phyloP scores from a whole-genome alignment of 2,329 filamentous ascomycete genomes.

The Apiospora phragmitis region DNA sequence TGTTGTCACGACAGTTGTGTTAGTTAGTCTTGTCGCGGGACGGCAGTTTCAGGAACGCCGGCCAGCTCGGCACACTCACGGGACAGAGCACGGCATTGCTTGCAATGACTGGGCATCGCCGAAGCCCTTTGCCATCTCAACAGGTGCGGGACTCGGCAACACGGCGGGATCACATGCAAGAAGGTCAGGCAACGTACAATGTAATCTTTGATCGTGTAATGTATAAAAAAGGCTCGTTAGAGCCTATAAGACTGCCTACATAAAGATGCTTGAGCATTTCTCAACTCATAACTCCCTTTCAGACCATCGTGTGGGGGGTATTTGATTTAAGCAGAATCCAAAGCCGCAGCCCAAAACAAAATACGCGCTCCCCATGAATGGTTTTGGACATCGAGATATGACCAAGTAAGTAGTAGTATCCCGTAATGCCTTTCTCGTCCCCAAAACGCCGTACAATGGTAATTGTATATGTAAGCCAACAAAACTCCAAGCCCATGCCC shows the following conservation, averaged over 20 bases:
- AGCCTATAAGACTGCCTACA: neutral
- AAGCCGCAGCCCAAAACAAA: neutral
- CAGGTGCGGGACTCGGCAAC: neutral
- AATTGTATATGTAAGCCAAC: neutral
- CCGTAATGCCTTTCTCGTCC: neutral
- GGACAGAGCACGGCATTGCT: neutral
- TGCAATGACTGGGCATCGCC: neutral
- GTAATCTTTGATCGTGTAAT: neutral
- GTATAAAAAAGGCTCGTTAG: neutral
- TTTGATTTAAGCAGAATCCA: conserved; percentile 2
- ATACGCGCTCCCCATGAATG: neutral
- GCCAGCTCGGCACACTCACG: neutral
- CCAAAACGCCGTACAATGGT: conserved; percentile 7
- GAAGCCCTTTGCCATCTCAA: neutral
- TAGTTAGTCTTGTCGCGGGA: too few relatives aligned
- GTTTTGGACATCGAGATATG: neutral
- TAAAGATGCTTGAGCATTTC: neutral
- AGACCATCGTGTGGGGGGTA: conserved; percentile 8
- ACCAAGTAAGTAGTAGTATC: neutral
- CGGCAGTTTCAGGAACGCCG: too few relatives aligned
- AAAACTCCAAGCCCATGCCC: conserved; percentile 8
- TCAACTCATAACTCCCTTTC: conserved; percentile 6
- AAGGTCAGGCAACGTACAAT: neutral
- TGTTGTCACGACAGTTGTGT: too few relatives aligned
- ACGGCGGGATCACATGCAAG: neutral